Base-by-base conservation (phyloP, 768 basidiomycete species). In the Naematelia aurantialba region DNA sequence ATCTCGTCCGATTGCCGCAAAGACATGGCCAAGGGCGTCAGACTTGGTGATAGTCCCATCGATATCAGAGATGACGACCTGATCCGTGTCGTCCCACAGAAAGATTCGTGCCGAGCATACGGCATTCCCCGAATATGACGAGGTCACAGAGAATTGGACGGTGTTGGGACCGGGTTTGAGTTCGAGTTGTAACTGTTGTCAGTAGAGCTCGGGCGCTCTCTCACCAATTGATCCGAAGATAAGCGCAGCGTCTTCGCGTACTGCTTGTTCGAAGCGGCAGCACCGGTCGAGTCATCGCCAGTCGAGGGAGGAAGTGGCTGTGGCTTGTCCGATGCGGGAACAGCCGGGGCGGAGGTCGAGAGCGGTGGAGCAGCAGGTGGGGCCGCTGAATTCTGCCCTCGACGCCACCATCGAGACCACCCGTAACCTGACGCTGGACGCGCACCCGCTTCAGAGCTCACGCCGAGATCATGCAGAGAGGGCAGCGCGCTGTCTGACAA, bases 31-130 rank as follows among this genome's bases (percentile, higher is more conserved):
- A 4, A 97, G 80, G 1, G 91, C 94, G 77, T 98, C 94, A 1
- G 93, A 97, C 91, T 97, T 98, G 8, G 96, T 99, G 72, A 99
- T 99, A 0, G 94, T 99, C 4, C 96, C 96, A 71, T 99, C 96
- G 61, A 99, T 98, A 71, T 99, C 96, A 44, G 92, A 96, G 42
- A 99, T 85, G 24, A 99, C 89, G 21, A 99, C 84, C 2, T 83
- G 82, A 70, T 96, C 92, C 1, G 85, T 86, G n/a, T 86, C 84
- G 58, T 97, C 89, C 93, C 92, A 98, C 22, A 98, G 82, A 66
- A 99, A 99, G 61, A 99, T 89, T 3, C 91, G 83, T 19, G 96
- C 90, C 1, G 91, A 86, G 59, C 92, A 94, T 2, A 88, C 89
- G 1, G 89, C 83, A 0, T 82, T 82, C 3, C 89, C 89, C 2